Evolutionary conservation across 2,329 filamentous ascomycete species (phyloP).

Genomic region (Lachnum nothofagi): DNA sequence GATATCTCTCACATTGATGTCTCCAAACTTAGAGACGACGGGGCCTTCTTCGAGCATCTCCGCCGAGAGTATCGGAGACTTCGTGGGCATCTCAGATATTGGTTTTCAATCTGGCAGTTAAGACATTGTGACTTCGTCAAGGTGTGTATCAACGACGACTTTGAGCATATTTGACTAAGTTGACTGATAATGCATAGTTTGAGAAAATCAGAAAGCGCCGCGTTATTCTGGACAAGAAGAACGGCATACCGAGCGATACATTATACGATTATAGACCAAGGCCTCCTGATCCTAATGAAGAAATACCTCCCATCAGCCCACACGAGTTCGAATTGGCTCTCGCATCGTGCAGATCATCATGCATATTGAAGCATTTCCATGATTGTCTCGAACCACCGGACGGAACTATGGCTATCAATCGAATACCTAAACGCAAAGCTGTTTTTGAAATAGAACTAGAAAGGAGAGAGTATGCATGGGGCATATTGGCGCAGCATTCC

Average conservation of each 20-base stretch:
- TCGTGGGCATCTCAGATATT: conserved; percentile 5
- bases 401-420: not conserved
- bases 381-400: not conserved
- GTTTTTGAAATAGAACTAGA: not conserved
- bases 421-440: not conserved
- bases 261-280: not conserved
- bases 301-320: not conserved
- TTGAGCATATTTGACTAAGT: not conserved
- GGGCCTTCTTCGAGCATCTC: conserved; percentile 1
- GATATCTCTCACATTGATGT: not conserved
- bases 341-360: not conserved
- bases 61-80: not conserved
- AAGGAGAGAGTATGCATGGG: not conserved
- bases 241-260: not conserved
- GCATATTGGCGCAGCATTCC: not conserved
- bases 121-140: conserved; percentile 6
- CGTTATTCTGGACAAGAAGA: not conserved
- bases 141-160: not conserved
- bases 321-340: conserved; percentile 2
- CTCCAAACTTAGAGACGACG: not conserved
- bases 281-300: not conserved
- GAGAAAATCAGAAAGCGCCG: not conserved
- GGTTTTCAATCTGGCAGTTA: conserved; percentile 5
- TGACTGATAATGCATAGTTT: not conserved
- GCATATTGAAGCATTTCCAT: not conserved